Evolutionary conservation across 352 stramenopile genomes (phyloP), one percentile per base, ranked within the genome.

Genomic region (Phytopythium helicoides): DNA sequence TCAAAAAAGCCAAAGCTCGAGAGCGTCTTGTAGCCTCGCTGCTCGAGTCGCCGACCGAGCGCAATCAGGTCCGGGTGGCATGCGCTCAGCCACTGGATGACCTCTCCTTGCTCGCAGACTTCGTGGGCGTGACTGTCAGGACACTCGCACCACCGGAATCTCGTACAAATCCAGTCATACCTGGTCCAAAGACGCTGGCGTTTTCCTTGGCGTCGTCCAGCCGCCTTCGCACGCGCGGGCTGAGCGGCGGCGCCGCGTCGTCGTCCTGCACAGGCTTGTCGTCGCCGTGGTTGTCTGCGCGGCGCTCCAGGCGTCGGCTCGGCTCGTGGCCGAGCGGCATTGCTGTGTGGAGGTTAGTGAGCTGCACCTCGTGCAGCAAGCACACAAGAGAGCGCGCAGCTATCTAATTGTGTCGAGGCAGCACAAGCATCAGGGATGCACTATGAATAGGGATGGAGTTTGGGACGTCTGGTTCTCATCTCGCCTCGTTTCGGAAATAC

Each of bases 71-170:
- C 73, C 15, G 74, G 67, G 53, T 90, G 74, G 35, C 81, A 89
- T n/a, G 82, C 82, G 34, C 61, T 85, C 76, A 91, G 88, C 81
- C 83, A 93, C 65, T 93, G 81, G 42, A 93, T 73, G 28, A 93
- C 83, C 46, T 91, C 80, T 23, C 80, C 73, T 60, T 93, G 78
- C 25, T 89, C 77, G 50, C 78, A 89, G 36, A 93, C 80, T 88
- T 31, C n/a, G n/a, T n/a, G n/a, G n/a, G 21, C 18, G 35, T 16
- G 35, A 34, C 21, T 12, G 4, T 40, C 38, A 44, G 14, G 14
- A 10, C 33, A 31, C 11, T 34, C n/a, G n/a, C 3, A 9, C 7
- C 38, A 25, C 28, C 18, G 5, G 15, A 41, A 22, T 26, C 6
- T 18, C 19, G 14, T 11, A 22, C n/a, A 22, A 52, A 19, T 33